phyloP scores from a whole-genome alignment of 495 filamentous ascomycete genomes.

The Penicillium cinerascens region DNA sequence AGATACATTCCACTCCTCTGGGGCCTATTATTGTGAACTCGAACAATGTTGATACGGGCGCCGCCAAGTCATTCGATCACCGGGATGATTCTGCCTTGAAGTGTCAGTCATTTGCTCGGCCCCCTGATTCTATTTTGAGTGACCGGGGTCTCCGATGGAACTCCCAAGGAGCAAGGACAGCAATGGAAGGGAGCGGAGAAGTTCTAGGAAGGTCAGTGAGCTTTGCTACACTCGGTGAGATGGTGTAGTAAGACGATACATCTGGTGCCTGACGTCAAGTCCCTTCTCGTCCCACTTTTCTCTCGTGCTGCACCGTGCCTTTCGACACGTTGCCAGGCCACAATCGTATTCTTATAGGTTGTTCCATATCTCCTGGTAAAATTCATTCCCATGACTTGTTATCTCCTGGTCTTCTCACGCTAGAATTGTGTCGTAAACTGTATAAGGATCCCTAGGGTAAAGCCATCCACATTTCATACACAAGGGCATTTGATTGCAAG shows the following conservation, averaged over 20 bases:
- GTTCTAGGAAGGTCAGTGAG: neutral
- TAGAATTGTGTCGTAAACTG: neutral
- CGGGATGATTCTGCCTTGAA: too few species aligned
- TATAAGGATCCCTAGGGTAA: neutral
- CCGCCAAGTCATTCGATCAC: neutral
- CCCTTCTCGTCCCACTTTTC: slow-evolving; percentile 13
- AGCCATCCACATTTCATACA: neutral
- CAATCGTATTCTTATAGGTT: slow-evolving; percentile 6
- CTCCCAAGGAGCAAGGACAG: neutral
- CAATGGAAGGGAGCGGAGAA: neutral
- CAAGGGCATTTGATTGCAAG: neutral
- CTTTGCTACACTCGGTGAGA: neutral
- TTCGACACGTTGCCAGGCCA: neutral
- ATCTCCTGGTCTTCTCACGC: neutral
- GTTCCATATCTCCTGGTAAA: neutral
- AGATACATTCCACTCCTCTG: neutral
- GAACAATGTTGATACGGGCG: neutral
- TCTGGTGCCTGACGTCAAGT: slow-evolving; percentile 11
- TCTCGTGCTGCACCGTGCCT: neutral
- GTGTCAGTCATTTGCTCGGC: too few species aligned
- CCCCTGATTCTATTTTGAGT: neutral
- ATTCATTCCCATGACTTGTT: neutral
- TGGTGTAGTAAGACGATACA: slow-evolving; percentile 3
- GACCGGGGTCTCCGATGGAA: neutral
- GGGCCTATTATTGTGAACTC: neutral